Evolutionary conservation across 257 asterid species (phyloP), one percentile per base, ranked within the genome.

Genomic region (Striga asiatica): DNA sequence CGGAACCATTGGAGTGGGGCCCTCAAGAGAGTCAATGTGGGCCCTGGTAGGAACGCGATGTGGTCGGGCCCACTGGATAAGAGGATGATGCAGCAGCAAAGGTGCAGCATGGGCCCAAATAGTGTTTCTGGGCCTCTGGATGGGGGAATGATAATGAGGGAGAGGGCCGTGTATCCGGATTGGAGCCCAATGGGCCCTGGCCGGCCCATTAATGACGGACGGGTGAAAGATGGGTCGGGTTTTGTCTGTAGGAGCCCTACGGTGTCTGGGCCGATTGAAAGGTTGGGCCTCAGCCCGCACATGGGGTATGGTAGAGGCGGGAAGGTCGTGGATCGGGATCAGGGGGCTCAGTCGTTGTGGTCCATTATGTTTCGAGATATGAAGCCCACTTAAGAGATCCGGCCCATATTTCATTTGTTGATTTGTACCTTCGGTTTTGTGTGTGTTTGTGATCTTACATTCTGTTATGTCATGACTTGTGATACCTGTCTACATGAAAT

Each of bases 321-420:
- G 11, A 81, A 63, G 45, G 3, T 56, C 0, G 60, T 54, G 37
- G 80, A 61, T 66, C 31, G 16, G 60, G 78, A 60, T 23, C n/a
- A n/a, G n/a, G 88, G 74, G 27, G 66, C 54, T 35, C 76, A 79
- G 8, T 88, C 95, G 4, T 76, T 75, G 1, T 88, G 97, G 95
- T 84, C 95, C 42, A 49, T 84, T 43, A 82, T 88, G 97, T 88
- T 88, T 84, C 84, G 82, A 65, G 84, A 84, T 71, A 65, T 88
- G 75, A 88, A 88, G 66, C 97, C 95, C 13, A 88, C 88, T 64
- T 84, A 68, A 79, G 50, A 3, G 9, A 39, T 8, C 2, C 8
- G 41, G n/a, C n/a, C 8, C 9, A 3, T 29, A 5, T 29, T 5
- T 7, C 1, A 29, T 29, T 5, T 7, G 35, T 7, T 1, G 35